Evolutionary conservation across 441 rosid species (phyloP).

Genomic region (Croton laevigatus): DNA sequence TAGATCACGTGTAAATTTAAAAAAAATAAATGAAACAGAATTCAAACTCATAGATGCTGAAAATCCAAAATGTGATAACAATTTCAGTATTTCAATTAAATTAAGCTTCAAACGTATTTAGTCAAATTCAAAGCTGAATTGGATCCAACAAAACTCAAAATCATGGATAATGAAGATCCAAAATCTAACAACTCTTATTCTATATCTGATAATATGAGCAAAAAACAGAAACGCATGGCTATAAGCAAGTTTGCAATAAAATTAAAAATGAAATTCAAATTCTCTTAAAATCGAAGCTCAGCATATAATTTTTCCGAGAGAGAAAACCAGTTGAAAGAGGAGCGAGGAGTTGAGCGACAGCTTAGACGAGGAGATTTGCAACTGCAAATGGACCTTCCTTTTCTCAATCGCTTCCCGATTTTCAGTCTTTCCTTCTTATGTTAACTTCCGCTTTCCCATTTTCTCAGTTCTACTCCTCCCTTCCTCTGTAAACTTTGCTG

Average conservation of each 20-base stretch:
- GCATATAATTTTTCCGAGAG: background rate
- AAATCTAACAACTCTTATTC: background rate
- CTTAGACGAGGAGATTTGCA: conserved; percentile 69
- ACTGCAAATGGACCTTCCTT: conserved; percentile 53
- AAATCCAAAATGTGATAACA: background rate
- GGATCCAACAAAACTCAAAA: background rate
- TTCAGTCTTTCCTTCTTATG: conserved; percentile 20
- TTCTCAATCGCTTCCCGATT: conserved; percentile 56
- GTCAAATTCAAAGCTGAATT: background rate
- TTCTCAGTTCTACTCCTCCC: background rate
- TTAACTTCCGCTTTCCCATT: conserved; percentile 42
- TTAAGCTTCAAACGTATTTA: background rate
- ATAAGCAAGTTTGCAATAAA: background rate
- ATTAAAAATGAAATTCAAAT: conserved; percentile 1
- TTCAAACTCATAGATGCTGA: background rate
- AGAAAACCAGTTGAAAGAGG: conserved; percentile 52
- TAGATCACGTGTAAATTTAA: background rate
- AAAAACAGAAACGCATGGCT: too few species aligned
- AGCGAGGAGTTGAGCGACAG: conserved; percentile 29
- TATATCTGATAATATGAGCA: background rate
- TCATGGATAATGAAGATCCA: background rate
- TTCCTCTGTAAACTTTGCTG: conserved; percentile 5
- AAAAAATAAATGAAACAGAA: too few species aligned
- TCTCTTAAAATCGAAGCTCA: background rate
- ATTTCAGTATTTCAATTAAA: background rate